Evolutionary conservation across 805 yeast species (phyloP), one percentile per base, ranked within the genome.

Genomic region (Starmerella cellae): DNA sequence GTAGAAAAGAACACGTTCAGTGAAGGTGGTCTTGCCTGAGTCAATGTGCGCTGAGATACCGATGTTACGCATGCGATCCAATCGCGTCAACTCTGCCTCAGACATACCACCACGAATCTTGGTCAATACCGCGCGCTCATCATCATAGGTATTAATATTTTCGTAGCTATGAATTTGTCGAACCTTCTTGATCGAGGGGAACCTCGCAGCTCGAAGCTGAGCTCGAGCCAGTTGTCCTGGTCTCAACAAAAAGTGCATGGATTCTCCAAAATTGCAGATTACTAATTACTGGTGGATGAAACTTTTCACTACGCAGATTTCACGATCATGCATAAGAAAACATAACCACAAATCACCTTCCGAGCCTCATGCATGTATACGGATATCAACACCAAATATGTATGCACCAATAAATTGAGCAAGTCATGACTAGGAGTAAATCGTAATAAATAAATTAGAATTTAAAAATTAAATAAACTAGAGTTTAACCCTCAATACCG

Each of bases 31-130:
- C 59, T 91, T 91, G 46, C 98, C 98, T 3, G 95, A 84, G 61
- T 91, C 98, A 56, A 91, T 91, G 62, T 91, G 98, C 9, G 98
- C 98, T 14, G 95, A 83, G 44, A 91, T 84, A 62, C 98, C 98
- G 52, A 91, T 91, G 61, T 91, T 91, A 63, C 99, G 74, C 74
- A 87, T 71, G 41, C 70, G 67, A 5, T 63, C 54, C 17, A 82
- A 66, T 24, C 77, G 67, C 10, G 59, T 20, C n/a, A 43, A 41
- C 43, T 65, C 69, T 34, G 52, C 47, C 37, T 58, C 47, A 48
- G 59, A 26, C 52, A 65, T 33, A 34, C 50, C 16, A 52, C 58
- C n/a, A 52, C 59, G 29, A 28, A 60, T 50, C 19, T 43, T 49
- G 26, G 55, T 55, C 8, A 60, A 47, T 14, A 54, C 49, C 16